Conservation (phyloP, 2,329 filamentous ascomycete genomes). For the Aureobasidium sp. region DNA sequence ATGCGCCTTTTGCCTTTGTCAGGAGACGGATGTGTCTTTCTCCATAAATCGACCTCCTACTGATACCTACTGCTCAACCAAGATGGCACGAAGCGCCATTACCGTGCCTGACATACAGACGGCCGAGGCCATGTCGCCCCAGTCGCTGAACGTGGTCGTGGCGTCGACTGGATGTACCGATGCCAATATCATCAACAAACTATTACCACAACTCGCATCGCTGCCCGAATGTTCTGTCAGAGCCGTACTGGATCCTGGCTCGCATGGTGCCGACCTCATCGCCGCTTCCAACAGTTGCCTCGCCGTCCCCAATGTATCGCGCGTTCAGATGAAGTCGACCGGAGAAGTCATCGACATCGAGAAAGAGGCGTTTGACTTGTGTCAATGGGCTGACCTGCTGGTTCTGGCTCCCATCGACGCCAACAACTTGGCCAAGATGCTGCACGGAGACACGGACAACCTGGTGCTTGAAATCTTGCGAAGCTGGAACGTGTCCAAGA, state of each 20-base stretch:
- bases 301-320: conserved; percentile 26
- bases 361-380: conserved; percentile 55
- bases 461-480: conserved; percentile 73
- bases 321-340: conserved; percentile 18
- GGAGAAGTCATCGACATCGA: conserved; percentile 27
- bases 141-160: conserved; percentile 29
- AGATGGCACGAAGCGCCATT: conserved; percentile 13
- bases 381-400: conserved; percentile 81
- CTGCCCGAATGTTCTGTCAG: conserved; percentile 29
- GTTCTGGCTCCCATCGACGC: conserved; percentile 80
- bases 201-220: conserved; percentile 27
- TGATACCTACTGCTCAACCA: background rate
- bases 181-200: conserved; percentile 24
- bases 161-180: conserved; percentile 31
- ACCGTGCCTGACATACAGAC: conserved; percentile 14
- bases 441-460: conserved; percentile 74
- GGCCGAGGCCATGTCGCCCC: conserved; percentile 2
- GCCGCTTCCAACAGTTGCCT: conserved; percentile 27
- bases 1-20: conserved; percentile 6
- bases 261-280: conserved; percentile 28
- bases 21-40: background rate
- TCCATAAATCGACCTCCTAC: background rate
- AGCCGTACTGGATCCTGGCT: conserved; percentile 29
- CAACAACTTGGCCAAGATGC: conserved; percentile 78
- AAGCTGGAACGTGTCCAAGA: conserved; percentile 82